These are phyloP conservation scores for Poa pratensis DNA, from an alignment of 176 grass and related monocot genomes.

Conservation along the genomic window DNA sequence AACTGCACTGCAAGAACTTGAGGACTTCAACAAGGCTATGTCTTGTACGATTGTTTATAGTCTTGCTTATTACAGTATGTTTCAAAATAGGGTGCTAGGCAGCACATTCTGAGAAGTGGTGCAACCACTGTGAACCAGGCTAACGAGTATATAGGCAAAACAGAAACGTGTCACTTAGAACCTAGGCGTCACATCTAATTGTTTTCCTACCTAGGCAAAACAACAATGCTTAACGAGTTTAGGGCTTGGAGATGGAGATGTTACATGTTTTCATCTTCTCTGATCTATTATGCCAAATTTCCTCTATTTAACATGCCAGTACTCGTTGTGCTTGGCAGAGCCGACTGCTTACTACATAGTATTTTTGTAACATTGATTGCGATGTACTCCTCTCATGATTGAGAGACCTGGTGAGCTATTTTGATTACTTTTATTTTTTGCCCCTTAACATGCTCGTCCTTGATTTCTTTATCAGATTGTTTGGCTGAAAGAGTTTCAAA, in stretches of 20 bases:
- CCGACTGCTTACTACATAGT: not conserved
- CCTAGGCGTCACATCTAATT: not conserved
- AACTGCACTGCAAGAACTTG: not conserved
- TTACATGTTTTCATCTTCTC: not conserved
- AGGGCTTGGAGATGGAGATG: not conserved
- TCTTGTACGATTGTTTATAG: not conserved
- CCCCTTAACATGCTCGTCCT: no score
- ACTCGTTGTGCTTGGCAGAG: not conserved
- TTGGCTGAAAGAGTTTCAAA: no score
- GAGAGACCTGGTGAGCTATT: not conserved
- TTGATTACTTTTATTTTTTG: no score
- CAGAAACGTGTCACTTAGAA: not conserved
- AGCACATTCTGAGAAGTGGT: not conserved
- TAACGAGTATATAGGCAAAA: not conserved
- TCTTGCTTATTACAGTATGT: not conserved
- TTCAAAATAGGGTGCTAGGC: not conserved
- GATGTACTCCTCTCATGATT: not conserved
- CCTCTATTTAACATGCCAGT: not conserved
- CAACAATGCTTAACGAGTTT: no score
- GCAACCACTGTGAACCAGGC: not conserved
- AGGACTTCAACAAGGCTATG: not conserved
- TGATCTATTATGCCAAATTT: not conserved
- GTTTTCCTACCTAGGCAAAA: constrained; percentile 2
- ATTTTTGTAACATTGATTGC: not conserved
- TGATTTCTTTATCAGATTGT: no score